phyloP scores from a whole-genome alignment of 495 filamentous ascomycete species.

The Aspergillus wentii region DNA sequence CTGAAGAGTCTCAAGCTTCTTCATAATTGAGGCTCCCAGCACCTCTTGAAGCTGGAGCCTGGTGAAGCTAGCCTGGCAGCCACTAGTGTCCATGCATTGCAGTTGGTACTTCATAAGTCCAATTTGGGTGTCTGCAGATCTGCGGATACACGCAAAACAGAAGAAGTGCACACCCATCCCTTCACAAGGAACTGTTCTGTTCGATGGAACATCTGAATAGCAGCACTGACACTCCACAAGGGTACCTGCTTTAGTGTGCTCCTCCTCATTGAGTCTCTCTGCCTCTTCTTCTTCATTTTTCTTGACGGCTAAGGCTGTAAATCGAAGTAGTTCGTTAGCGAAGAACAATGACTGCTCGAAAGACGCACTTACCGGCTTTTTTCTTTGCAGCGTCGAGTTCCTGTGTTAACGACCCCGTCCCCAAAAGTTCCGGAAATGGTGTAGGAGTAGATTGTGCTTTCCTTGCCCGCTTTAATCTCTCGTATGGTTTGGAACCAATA shows the following conservation, averaged over 20 bases:
- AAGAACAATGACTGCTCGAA: neutral
- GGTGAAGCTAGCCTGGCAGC: slow-evolving; percentile 47
- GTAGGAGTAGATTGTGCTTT: too few species aligned
- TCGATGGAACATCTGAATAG: slow-evolving; percentile 57
- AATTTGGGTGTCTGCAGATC: slow-evolving; percentile 60
- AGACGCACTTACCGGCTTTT: slow-evolving; percentile 10
- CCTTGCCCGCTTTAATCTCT: slow-evolving; percentile 4
- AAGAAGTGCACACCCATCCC: slow-evolving; percentile 57
- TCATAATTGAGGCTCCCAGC: slow-evolving; percentile 50
- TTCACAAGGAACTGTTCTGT: slow-evolving; percentile 65
- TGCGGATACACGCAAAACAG: slow-evolving; percentile 61
- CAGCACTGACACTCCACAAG: slow-evolving; percentile 67
- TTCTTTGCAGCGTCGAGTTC: slow-evolving; percentile 30
- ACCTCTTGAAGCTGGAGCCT: slow-evolving; percentile 48
- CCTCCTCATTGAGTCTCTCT: slow-evolving; percentile 38
- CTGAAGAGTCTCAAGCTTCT: slow-evolving; percentile 62
- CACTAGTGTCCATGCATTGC: slow-evolving; percentile 46
- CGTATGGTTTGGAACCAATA: slow-evolving; percentile 1
- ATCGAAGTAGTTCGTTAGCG: neutral
- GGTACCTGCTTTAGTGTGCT: slow-evolving; percentile 27
- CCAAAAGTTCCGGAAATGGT: too few species aligned
- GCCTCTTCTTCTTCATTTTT: slow-evolving; percentile 41
- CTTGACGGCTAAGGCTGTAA: slow-evolving; percentile 8
- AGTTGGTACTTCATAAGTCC: slow-evolving; percentile 59
- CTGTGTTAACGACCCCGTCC: too few species aligned